Evolutionary conservation across 768 basidiomycete genomes (phyloP).

Genomic region (Coprinopsis marcescibilis): DNA sequence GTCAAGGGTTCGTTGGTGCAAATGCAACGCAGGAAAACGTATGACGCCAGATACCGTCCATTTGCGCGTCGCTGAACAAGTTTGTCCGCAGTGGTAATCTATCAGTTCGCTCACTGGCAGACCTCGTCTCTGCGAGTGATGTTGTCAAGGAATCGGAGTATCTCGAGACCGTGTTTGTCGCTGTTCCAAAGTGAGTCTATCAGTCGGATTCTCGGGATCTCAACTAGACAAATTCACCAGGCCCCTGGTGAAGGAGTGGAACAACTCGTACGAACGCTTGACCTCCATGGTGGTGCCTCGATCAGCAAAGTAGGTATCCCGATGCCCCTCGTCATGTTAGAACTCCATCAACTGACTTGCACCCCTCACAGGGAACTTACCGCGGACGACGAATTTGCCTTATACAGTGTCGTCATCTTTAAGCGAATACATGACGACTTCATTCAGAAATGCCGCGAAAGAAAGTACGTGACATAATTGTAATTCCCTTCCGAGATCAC

Average conservation of each 20-base stretch:
- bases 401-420: constrained; percentile 87
- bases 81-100: constrained; percentile 72
- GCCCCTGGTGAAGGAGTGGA: constrained; percentile 82
- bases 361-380: constrained; percentile 8
- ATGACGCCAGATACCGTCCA: constrained; percentile 8
- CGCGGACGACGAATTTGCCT: constrained; percentile 81
- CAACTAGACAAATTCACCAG: constrained; percentile 37
- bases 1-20: constrained; percentile 89
- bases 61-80: neutral
- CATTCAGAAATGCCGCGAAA: constrained; percentile 88
- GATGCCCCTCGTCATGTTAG: constrained; percentile 5
- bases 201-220: constrained; percentile 8
- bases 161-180: constrained; percentile 86
- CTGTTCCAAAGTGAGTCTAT: constrained; percentile 79
- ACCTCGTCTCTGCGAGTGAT: constrained; percentile 77
- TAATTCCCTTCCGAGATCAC: constrained; percentile 5
- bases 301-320: constrained; percentile 64
- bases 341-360: constrained; percentile 10
- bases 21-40: constrained; percentile 95
- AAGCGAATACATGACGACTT: constrained; percentile 89
- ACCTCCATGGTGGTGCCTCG: constrained; percentile 90
- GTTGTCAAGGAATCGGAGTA: constrained; percentile 90
- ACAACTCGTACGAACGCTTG: constrained; percentile 80
- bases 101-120: constrained; percentile 82
- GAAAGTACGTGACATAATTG: constrained; percentile 56